Evolutionary conservation across 371 early-diverging fungal species (phyloP).

Genomic region (Lichtheimia corymbifera): DNA sequence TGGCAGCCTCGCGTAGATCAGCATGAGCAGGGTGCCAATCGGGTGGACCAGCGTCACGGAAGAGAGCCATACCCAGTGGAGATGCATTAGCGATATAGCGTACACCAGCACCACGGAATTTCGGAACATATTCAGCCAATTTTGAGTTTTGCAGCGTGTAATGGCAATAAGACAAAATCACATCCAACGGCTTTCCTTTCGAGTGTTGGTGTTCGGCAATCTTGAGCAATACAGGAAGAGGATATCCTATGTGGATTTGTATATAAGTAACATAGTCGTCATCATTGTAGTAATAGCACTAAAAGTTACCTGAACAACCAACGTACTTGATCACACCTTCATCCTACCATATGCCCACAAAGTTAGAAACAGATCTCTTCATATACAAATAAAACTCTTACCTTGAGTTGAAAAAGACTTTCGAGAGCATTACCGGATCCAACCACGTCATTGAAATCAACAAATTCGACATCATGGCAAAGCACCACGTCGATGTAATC

Average conservation of each 20-base stretch:
- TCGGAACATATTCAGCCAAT: conserved; percentile 56
- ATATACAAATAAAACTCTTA: conserved; percentile 9
- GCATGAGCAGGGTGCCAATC: conserved; percentile 79
- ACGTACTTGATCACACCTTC: conserved; percentile 70
- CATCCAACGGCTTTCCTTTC: conserved; percentile 67
- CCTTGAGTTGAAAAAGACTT: conserved; percentile 70
- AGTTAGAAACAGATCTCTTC: neutral
- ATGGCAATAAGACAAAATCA: conserved; percentile 75
- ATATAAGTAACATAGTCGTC: neutral
- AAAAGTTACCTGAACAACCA: conserved; percentile 65
- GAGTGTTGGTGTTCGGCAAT: conserved; percentile 66
- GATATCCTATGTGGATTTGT: conserved; percentile 52
- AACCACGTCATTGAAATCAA: conserved; percentile 52
- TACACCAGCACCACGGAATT: conserved; percentile 64
- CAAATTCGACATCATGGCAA: conserved; percentile 87
- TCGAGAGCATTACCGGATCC: conserved; percentile 63
- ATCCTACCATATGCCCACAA: conserved; percentile 18
- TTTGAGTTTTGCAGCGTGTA: conserved; percentile 72
- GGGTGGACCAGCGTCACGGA: conserved; percentile 60
- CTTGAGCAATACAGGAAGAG: conserved; percentile 65
- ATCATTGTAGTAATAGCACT: neutral
- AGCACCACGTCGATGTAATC: conserved; percentile 77
- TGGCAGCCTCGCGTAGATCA: conserved; percentile 57
- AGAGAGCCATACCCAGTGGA: conserved; percentile 79
- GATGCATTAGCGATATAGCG: conserved; percentile 68